phyloP scores from a whole-genome alignment of 1,284 basidiomycete species.

The Wolfiporia cocos region DNA sequence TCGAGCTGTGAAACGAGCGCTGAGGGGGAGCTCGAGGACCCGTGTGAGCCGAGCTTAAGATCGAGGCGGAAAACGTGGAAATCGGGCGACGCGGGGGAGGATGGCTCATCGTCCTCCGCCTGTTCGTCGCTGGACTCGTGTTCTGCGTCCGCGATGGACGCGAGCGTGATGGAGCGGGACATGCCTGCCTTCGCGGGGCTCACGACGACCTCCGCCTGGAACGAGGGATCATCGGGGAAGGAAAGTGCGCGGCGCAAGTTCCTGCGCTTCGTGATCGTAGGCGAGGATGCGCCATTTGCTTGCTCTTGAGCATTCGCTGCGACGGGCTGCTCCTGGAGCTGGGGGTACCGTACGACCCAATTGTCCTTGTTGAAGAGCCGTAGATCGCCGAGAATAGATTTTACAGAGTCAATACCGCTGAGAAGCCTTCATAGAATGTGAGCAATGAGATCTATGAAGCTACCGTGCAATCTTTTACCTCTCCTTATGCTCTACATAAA shows the following conservation, averaged over 20 bases:
- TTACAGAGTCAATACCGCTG: conserved; percentile 68
- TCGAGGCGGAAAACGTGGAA: conserved; percentile 90
- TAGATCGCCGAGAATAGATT: conserved; percentile 65
- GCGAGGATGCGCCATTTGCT: too few relatives aligned
- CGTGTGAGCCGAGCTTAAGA: conserved; percentile 81
- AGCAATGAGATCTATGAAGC: neutral
- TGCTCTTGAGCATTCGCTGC: too few relatives aligned
- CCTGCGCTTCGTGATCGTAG: conserved; percentile 29
- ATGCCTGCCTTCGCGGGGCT: conserved; percentile 41
- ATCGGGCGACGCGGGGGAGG: conserved; percentile 41
- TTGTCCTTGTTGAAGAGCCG: conserved; percentile 79
- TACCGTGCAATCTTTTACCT: conserved; percentile 33
- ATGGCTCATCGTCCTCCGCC: conserved; percentile 33
- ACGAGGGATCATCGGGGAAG: conserved; percentile 75
- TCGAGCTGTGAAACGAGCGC: conserved; percentile 89
- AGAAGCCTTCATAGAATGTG: conserved; percentile 50
- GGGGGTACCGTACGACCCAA: conserved; percentile 87
- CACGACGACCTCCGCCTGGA: conserved; percentile 63
- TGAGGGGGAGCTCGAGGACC: conserved; percentile 64
- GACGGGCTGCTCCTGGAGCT: conserved; percentile 43
- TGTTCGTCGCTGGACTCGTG: conserved; percentile 14
- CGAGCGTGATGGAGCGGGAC: conserved; percentile 49
- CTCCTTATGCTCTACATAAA: conserved; percentile 66
- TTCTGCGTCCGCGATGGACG: conserved; percentile 42
- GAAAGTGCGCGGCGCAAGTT: conserved; percentile 63